Evolutionary conservation across 192 early-diverging fungal species (phyloP), one percentile per base, ranked within the genome.

Genomic region (Globomyces pollinis-pini): DNA sequence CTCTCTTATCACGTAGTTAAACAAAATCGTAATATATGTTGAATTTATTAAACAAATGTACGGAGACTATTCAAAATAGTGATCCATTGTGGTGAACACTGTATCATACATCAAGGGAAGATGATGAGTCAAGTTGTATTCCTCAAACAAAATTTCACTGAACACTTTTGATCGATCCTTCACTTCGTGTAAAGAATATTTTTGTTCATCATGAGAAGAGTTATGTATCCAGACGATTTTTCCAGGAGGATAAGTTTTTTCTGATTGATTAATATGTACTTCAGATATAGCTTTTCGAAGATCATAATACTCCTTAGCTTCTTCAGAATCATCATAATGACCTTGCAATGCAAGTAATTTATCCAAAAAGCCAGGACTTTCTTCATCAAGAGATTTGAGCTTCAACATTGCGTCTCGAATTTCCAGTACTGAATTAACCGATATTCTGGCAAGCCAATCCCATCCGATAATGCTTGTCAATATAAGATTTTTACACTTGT

Each of bases 381-480:
- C 21, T 31, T 31, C 50, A 16, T 52, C 21, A 35, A 35, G 13
- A 7, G 29, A 31, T 35, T 52, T 52, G 13, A 5, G 50, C 50
- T 52, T 52, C 4, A 52, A 13, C 8, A 29, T 29, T 34, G 21
- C 13, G 24, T 21, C 50, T 18, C 45, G 6, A n/a, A 49, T 49
- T 11, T 95, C 91, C 13, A 81, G 76, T 53, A 88, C 74, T 1
- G 85, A 59, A 4, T 88, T 90, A 1, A 91, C 70, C 12, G 87
- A 90, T 26, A 95, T 59, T 21, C 80, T 81, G 5, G 84, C 72
- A 2, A 94, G 81, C 31, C 91, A 68, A 60, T 95, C 93, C 30
- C 84, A 77, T 3, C 84, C 81, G 49, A 90, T 84, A 12, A 83
- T 86, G 9, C 93, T 78, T 8, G 83, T 87, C 0, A 88, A 92